phyloP scores from a whole-genome alignment of 2,329 filamentous ascomycete species.

The Fusarium clavum region DNA sequence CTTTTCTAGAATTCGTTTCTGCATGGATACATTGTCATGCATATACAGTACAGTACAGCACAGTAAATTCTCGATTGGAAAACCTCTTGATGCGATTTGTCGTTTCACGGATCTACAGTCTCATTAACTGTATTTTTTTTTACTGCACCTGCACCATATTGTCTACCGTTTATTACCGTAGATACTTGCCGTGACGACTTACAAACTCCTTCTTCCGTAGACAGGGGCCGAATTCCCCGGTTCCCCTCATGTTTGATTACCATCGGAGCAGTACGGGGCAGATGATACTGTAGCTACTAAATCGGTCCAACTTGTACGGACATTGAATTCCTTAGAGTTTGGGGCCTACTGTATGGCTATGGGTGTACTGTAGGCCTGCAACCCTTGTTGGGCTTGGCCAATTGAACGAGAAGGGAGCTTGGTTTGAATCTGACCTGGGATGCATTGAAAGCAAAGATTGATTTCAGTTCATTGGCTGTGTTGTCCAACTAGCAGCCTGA shows the following conservation, averaged over 20 bases:
- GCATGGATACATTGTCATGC: constrained; percentile 6
- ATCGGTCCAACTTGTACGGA: constrained; percentile 13
- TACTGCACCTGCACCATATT: neutral
- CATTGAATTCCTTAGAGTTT: constrained; percentile 40
- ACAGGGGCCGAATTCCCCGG: constrained; percentile 6
- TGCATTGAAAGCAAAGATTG: neutral
- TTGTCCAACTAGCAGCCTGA: neutral
- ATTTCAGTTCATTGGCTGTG: constrained; percentile 26
- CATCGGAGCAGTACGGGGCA: constrained; percentile 39
- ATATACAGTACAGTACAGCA: neutral
- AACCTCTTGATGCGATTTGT: constrained; percentile 2
- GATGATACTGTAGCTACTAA: constrained; percentile 5
- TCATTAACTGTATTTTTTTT: neutral
- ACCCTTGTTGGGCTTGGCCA: constrained; percentile 11
- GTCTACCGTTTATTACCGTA: constrained; percentile 30
- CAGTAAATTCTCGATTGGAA: neutral
- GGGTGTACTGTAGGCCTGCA: constrained; percentile 19
- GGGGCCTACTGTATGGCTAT: constrained; percentile 1
- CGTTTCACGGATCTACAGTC: neutral
- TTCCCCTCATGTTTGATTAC: constrained; percentile 11
- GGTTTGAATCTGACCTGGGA: constrained; percentile 1
- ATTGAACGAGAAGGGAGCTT: neutral
- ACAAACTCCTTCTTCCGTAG: neutral
- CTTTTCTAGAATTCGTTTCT: constrained; percentile 13
- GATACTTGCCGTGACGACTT: constrained; percentile 3